phyloP scores from a whole-genome alignment of 257 asterid genomes.

The Solanum acaule region DNA sequence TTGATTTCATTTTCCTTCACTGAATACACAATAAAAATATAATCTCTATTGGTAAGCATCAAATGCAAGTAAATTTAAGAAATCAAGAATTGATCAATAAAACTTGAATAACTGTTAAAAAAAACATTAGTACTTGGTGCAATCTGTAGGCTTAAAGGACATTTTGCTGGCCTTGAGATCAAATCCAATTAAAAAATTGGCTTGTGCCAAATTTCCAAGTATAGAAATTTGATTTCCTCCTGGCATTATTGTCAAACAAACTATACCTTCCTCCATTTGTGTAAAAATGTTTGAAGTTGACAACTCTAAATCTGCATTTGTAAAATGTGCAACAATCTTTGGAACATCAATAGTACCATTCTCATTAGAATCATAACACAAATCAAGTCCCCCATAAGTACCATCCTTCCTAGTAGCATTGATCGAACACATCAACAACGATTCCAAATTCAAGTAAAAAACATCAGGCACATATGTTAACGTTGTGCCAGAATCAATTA shows the following conservation, averaged over 20 bases:
- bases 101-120: neutral
- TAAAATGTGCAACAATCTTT: neutral
- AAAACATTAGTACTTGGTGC: neutral
- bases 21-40: neutral
- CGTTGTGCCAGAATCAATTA: conserved; percentile 40
- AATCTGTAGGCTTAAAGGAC: conserved; percentile 36
- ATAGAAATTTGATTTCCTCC: conserved; percentile 5
- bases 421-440: neutral
- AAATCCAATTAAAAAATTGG: conserved; percentile 35
- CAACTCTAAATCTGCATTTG: conserved; percentile 2
- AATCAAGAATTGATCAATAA: neutral
- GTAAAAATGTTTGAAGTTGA: neutral
- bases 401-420: neutral
- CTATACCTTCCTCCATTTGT: neutral
- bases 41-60: neutral
- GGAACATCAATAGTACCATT: neutral
- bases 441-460: neutral
- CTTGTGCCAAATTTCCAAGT: conserved; percentile 40
- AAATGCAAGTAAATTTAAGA: neutral
- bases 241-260: neutral
- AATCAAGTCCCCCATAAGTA: neutral
- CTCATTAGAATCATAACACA: neutral
- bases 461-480: neutral
- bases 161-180: conserved; percentile 22
- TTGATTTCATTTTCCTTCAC: neutral